Percentiles rank a stretch among this genome's conserved stretches.
Evolutionary conservation across 1,284 basidiomycete genomes (phyloP).

Genomic region (Irpex sp.): DNA sequence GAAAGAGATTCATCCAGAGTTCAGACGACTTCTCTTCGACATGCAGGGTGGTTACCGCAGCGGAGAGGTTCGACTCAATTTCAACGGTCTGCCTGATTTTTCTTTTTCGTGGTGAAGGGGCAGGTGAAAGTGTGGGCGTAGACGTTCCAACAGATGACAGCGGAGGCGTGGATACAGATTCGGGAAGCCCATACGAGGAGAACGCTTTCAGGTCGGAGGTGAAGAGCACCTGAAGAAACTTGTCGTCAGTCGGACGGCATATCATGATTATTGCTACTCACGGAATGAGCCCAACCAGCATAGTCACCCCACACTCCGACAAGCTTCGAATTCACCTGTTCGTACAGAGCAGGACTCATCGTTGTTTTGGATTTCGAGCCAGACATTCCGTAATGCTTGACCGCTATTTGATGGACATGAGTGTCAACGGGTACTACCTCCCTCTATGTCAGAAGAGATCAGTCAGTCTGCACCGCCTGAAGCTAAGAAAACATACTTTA

Average conservation of each 20-base stretch:
- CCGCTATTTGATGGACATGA: slow-evolving; percentile 85
- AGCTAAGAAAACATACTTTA: slow-evolving; percentile 51
- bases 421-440: slow-evolving; percentile 92
- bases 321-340: slow-evolving; percentile 69
- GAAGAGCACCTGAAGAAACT: slow-evolving; percentile 47
- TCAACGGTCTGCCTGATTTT: not conserved
- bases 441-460: slow-evolving; percentile 37
- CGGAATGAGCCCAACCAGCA: slow-evolving; percentile 92
- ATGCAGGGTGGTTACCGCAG: not conserved
- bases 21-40: not conserved
- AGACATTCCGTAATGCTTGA: slow-evolving; percentile 77
- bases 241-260: slow-evolving; percentile 1
- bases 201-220: slow-evolving; percentile 52
- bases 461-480: not conserved
- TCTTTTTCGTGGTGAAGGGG: slow-evolving; percentile 15
- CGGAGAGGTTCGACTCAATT: slow-evolving; percentile 3
- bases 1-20: not conserved
- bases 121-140: slow-evolving; percentile 1
- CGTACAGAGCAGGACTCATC: slow-evolving; percentile 79
- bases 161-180: not conserved
- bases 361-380: slow-evolving; percentile 40
- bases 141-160: not conserved
- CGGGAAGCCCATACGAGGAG: slow-evolving; percentile 37
- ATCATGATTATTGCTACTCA: slow-evolving; percentile 31
- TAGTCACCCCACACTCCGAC: slow-evolving; percentile 73